A percentile compares a stretch with the other conserved stretches of the same genome.
These are phyloP conservation scores for Phytophthora meadii DNA, from an alignment of 352 stramenopile species.

Conservation along the genomic window DNA sequence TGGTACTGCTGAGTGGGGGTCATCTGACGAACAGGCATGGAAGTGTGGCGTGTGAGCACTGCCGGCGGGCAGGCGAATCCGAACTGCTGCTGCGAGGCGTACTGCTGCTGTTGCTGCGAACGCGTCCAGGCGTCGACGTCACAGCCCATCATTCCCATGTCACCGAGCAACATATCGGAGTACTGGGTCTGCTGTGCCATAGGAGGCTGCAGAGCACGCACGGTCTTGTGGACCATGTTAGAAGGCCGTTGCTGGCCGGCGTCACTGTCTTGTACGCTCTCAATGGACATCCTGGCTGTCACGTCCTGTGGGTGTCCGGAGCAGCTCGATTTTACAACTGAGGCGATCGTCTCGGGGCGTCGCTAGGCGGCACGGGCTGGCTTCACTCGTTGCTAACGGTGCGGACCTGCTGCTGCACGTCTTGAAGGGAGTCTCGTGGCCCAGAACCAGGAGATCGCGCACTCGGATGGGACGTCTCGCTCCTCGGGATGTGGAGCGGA, in stretches of 20 bases:
- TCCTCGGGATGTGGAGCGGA: constrained; percentile 41
- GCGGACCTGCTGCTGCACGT: constrained; percentile 26
- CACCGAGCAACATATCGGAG: constrained; percentile 63
- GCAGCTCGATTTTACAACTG: constrained; percentile 42
- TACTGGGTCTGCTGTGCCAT: constrained; percentile 39
- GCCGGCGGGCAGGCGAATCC: constrained; percentile 54
- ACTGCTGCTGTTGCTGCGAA: constrained; percentile 45
- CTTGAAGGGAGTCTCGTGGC: constrained; percentile 39
- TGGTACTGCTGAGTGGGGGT: constrained; percentile 29
- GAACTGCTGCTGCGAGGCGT: constrained; percentile 36
- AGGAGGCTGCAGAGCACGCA: constrained; percentile 13
- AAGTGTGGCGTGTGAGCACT: constrained; percentile 73
- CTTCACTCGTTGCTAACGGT: constrained; percentile 31
- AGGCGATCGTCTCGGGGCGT: constrained; percentile 28
- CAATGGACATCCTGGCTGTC: constrained; percentile 50
- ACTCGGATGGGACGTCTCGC: constrained; percentile 31
- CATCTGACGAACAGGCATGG: constrained; percentile 61
- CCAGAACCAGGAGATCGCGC: constrained; percentile 26
- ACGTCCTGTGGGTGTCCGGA: constrained; percentile 7
- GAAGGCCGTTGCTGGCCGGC: constrained; percentile 12
- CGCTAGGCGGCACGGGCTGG: constrained; percentile 18
- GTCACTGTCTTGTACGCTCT: constrained; percentile 40
- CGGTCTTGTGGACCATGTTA: constrained; percentile 18
- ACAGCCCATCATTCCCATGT: constrained; percentile 74
- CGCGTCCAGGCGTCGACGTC: constrained; percentile 67